phyloP scores from a whole-genome alignment of 2,329 filamentous ascomycete genomes.

The Curvularia eragrostidis region DNA sequence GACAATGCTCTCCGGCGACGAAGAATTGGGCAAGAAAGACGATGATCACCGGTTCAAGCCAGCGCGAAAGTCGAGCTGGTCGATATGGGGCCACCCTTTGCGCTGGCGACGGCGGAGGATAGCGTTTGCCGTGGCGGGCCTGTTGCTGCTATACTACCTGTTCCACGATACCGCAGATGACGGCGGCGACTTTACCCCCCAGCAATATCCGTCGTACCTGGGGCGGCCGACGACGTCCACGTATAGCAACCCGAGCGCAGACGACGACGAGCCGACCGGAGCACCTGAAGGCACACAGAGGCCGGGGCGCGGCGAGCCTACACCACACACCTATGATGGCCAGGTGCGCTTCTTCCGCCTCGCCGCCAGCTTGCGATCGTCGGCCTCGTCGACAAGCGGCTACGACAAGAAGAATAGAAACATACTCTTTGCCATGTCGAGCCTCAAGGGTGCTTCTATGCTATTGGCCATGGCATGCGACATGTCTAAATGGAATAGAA shows the following conservation, averaged over 20 bases:
- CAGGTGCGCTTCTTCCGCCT: slow-evolving; percentile 73
- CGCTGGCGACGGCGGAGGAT: slow-evolving; percentile 60
- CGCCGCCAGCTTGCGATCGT: slow-evolving; percentile 65
- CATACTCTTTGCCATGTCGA: slow-evolving; percentile 80
- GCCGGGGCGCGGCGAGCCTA: slow-evolving; percentile 23
- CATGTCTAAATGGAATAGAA: slow-evolving; percentile 75
- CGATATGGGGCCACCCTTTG: slow-evolving; percentile 35
- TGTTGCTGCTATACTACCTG: slow-evolving; percentile 67
- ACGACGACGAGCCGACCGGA: slow-evolving; percentile 31
- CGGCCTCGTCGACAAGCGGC: slow-evolving; percentile 62
- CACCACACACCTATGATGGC: slow-evolving; percentile 64
- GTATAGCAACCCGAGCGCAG: slow-evolving; percentile 16
- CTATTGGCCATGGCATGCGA: slow-evolving; percentile 84
- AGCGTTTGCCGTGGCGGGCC: slow-evolving; percentile 42
- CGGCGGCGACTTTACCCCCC: not conserved
- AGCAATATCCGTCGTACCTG: slow-evolving; percentile 4
- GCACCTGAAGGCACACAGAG: slow-evolving; percentile 35
- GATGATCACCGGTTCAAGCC: slow-evolving; percentile 61
- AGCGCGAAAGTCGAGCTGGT: slow-evolving; percentile 43
- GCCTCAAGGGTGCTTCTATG: slow-evolving; percentile 72
- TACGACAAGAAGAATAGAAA: slow-evolving; percentile 66
- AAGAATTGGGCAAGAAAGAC: slow-evolving; percentile 70
- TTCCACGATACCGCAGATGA: slow-evolving; percentile 51
- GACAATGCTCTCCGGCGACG: slow-evolving; percentile 60
- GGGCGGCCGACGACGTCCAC: slow-evolving; percentile 15